Base-by-base conservation (phyloP, 768 basidiomycete species). In the Daedaleopsis sinensis region DNA sequence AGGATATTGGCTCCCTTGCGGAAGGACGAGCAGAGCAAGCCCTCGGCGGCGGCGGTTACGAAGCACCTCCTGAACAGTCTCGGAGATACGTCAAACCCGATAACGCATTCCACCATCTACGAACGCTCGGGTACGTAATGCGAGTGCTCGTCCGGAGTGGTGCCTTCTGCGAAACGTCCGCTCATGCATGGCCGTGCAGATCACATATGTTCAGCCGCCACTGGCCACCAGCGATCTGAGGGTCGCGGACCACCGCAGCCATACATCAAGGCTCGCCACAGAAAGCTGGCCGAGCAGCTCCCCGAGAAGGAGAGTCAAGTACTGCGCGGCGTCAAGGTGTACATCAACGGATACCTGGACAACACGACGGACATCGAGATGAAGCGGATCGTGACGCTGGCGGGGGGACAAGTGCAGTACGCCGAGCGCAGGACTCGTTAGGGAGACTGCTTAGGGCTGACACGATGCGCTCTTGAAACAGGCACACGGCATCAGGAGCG, bases 311-410 rank as follows among this genome's bases (percentile, higher is more conserved):
- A 50, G 16, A 15, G 55, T 9, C 58, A 58, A 15, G 65, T 70
- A 18, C 52, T 69, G 70, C 68, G 61, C 77, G 67, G 82, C 65
- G 80, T 84, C 50, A 79, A 80, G 53, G 77, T 86, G n/a, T 90
- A 90, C 64, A 87, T 91, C 68, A 80, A 86, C 65, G 92, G 90
- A 0, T 91, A 85, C 68, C 76, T 91, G 59, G 79, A 78, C 35
- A 80, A 81, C 47, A 91, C 89, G 21, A 94, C 91, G 1, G 91
- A 93, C 69, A 82, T 89, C 52, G 91, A 94, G 73, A 85, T 94
- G 78, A 93, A 86, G 74, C 78, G 83, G 65, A 75, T 87, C 15
- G 78, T 94, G 10, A 70, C 77, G n/a, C 75, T 81, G 46, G 87
- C 85, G 49, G 93, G 93, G 1, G 93, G 91, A 2, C 76, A 76